Conservation (phyloP, 352 stramenopile species). For the Aphanomyces stellatus region DNA sequence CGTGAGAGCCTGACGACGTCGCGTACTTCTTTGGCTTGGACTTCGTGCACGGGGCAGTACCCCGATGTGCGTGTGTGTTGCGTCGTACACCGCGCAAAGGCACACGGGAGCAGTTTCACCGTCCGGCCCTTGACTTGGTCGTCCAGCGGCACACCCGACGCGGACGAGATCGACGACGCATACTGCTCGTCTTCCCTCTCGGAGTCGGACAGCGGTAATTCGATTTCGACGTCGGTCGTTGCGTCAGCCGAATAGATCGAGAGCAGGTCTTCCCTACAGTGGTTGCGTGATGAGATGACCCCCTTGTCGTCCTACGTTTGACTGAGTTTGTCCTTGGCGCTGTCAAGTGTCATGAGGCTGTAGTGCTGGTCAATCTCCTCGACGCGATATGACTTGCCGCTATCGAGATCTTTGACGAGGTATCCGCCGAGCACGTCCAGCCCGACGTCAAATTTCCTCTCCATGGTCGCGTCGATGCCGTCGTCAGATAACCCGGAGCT, state of each 20-base stretch:
- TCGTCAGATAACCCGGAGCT: constrained; percentile 9
- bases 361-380: constrained; percentile 82
- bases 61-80: constrained; percentile 57
- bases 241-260: constrained; percentile 71
- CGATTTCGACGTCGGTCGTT: constrained; percentile 73
- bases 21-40: constrained; percentile 53
- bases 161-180: no score
- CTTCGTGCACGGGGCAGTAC: constrained; percentile 68
- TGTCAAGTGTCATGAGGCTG: constrained; percentile 58
- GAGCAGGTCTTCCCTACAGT: constrained; percentile 32
- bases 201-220: constrained; percentile 30
- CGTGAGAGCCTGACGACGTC: no score
- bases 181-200: constrained; percentile 41
- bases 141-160: constrained; percentile 20
- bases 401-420: constrained; percentile 74
- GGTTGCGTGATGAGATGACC: not conserved
- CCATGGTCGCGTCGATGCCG: not conserved
- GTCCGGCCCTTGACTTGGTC: constrained; percentile 6
- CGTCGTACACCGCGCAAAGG: constrained; percentile 44
- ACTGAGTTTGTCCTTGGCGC: constrained; percentile 14
- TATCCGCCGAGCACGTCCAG: constrained; percentile 28
- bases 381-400: constrained; percentile 62
- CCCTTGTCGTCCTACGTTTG: no score
- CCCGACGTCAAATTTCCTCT: constrained; percentile 10
- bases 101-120: constrained; percentile 25